Evolutionary conservation across 2,329 filamentous ascomycete genomes (phyloP).

Genomic region (Amesomyces nigricolor): DNA sequence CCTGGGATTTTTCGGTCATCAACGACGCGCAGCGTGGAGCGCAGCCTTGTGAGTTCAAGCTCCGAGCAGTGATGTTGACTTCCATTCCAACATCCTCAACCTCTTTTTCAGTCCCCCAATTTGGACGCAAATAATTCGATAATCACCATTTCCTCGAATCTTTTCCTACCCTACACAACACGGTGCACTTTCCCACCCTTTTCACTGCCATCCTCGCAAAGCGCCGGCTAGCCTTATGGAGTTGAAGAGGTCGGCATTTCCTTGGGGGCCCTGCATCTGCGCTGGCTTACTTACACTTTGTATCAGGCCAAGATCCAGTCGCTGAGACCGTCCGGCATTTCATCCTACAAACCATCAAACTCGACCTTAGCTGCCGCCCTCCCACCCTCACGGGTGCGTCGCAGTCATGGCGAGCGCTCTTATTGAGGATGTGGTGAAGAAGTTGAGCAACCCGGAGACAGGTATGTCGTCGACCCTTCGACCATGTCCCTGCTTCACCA

Average conservation of each 20-base stretch:
- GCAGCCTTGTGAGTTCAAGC: slow-evolving; percentile 10
- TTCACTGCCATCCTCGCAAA: too few species aligned
- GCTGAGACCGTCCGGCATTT: neutral
- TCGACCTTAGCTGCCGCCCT: slow-evolving; percentile 20
- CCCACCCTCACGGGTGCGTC: slow-evolving; percentile 36
- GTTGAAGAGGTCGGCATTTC: too few species aligned
- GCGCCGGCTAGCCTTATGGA: neutral
- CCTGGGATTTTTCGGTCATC: slow-evolving; percentile 25
- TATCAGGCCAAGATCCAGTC: neutral
- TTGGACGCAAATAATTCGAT: too few species aligned
- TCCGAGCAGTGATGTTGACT: slow-evolving; percentile 12
- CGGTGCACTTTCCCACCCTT: too few species aligned
- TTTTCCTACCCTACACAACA: neutral
- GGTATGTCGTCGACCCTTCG: slow-evolving; percentile 35
- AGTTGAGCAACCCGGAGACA: slow-evolving; percentile 50
- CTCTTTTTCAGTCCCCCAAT: neutral
- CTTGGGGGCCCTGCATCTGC: too few species aligned
- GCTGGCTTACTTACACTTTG: too few species aligned
- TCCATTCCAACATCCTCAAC: neutral
- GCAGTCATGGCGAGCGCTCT: slow-evolving; percentile 55
- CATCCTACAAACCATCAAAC: slow-evolving; percentile 11
- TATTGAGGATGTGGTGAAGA: slow-evolving; percentile 59
- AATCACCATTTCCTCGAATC: neutral
- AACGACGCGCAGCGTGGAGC: slow-evolving; percentile 16
- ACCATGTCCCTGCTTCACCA: neutral